Conservation (phyloP, 305 asterid species). For the Fraxinus sp. region DNA sequence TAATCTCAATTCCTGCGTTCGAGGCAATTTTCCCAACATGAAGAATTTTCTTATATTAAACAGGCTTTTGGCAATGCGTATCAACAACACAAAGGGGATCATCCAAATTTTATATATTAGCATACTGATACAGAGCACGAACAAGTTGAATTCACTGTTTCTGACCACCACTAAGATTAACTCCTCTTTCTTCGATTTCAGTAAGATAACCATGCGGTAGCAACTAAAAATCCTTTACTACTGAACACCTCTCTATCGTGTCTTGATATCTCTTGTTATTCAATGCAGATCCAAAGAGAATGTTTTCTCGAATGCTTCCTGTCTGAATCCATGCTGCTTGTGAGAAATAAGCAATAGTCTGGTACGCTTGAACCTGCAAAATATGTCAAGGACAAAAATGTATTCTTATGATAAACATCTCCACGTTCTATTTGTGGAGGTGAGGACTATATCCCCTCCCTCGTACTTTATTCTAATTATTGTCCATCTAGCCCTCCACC, state of each 20-base stretch:
- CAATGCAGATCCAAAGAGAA: conserved; percentile 70
- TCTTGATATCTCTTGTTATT: conserved; percentile 64
- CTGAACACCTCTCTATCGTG: conserved; percentile 72
- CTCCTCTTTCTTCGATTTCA: conserved; percentile 94
- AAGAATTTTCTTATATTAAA: neutral
- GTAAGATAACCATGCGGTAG: conserved; percentile 84
- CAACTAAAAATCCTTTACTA: conserved; percentile 77
- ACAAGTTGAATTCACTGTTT: conserved; percentile 92
- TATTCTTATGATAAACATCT: neutral
- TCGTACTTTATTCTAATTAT: neutral
- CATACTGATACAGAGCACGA: conserved; percentile 79
- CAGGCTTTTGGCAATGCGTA: no score
- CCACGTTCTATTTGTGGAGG: neutral
- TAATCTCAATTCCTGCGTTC: no score
- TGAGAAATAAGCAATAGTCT: conserved; percentile 81
- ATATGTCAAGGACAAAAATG: neutral
- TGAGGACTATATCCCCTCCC: neutral
- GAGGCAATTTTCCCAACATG: no score
- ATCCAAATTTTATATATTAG: conserved; percentile 46
- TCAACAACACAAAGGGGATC: no score
- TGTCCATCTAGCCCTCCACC: neutral
- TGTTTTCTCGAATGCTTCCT: conserved; percentile 81
- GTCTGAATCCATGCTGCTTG: conserved; percentile 98
- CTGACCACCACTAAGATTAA: conserved; percentile 95
- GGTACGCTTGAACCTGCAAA: conserved; percentile 65